Evolutionary conservation across 164 flowering plant genomes (phyloP).

Genomic region (Macadamia tetraphylla): DNA sequence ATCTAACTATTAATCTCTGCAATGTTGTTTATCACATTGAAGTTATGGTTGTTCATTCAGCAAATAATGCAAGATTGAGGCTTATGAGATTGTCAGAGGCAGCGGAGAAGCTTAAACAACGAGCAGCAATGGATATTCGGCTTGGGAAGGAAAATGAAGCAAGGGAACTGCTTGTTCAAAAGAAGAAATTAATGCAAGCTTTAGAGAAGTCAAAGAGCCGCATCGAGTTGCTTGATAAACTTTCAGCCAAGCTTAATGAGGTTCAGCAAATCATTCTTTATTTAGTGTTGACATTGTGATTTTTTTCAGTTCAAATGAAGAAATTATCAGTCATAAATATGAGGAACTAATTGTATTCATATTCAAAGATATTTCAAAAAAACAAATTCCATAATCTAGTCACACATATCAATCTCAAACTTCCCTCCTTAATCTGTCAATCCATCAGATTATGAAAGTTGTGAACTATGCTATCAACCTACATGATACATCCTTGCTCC

Average conservation of each 20-base stretch:
- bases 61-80: conserved; percentile 66
- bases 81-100: conserved; percentile 73
- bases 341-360: too few relatives aligned
- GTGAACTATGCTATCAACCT: neutral
- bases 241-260: conserved; percentile 62
- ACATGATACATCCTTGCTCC: neutral
- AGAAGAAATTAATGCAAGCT: conserved; percentile 74
- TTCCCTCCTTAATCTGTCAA: neutral
- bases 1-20: too few relatives aligned
- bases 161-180: conserved; percentile 71
- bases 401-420: neutral
- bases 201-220: conserved; percentile 69
- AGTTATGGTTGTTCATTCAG: conserved; percentile 28
- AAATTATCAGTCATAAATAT: neutral
- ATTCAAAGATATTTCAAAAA: neutral
- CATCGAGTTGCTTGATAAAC: conserved; percentile 65
- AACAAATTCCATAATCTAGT: neutral
- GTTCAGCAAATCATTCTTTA: conserved; percentile 21
- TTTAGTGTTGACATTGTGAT: neutral
- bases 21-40: neutral
- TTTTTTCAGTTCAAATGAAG: neutral
- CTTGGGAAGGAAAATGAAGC: conserved; percentile 69
- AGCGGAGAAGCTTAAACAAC: conserved; percentile 61
- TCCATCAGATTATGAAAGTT: neutral
- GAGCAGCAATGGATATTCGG: conserved; percentile 56